Evolutionary conservation across 176 grass and related monocot genomes (phyloP).

Genomic region (Paspalum vaginatum): DNA sequence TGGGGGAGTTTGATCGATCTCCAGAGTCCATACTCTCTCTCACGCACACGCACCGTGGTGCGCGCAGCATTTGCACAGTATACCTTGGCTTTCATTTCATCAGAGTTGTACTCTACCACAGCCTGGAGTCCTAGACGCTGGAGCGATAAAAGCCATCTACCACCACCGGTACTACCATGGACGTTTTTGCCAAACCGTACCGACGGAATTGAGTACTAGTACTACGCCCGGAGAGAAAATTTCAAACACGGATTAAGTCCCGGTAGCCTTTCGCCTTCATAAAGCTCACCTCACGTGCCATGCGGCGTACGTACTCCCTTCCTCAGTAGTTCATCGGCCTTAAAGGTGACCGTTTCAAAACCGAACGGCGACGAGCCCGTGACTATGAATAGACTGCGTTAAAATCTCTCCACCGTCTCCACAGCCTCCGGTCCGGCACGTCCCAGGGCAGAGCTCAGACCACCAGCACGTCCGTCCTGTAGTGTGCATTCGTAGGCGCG

Average conservation of each 20-base stretch:
- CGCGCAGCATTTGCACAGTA: not conserved
- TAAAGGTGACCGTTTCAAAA: conserved; percentile 28
- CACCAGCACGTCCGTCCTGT: not conserved
- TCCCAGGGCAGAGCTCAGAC: not conserved
- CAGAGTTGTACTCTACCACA: no score
- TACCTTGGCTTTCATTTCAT: not conserved
- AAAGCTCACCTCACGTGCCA: not conserved
- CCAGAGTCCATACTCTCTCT: not conserved
- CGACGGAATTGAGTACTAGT: not conserved
- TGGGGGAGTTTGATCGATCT: not conserved
- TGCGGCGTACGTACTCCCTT: not conserved
- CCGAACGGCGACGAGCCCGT: no score
- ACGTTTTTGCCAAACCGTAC: conserved; percentile 5
- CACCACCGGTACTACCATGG: not conserved
- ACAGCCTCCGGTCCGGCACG: not conserved
- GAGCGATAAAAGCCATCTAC: not conserved
- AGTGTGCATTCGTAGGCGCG: not conserved
- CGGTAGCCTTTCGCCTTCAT: not conserved
- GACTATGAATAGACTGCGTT: no score
- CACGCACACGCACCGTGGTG: not conserved
- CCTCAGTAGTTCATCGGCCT: not conserved
- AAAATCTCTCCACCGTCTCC: not conserved
- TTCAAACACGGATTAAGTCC: not conserved
- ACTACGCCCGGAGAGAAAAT: not conserved
- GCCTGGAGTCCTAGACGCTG: no score